phyloP scores from a whole-genome alignment of 2,329 filamentous ascomycete species.

The Aspergillus puulaauensis region DNA sequence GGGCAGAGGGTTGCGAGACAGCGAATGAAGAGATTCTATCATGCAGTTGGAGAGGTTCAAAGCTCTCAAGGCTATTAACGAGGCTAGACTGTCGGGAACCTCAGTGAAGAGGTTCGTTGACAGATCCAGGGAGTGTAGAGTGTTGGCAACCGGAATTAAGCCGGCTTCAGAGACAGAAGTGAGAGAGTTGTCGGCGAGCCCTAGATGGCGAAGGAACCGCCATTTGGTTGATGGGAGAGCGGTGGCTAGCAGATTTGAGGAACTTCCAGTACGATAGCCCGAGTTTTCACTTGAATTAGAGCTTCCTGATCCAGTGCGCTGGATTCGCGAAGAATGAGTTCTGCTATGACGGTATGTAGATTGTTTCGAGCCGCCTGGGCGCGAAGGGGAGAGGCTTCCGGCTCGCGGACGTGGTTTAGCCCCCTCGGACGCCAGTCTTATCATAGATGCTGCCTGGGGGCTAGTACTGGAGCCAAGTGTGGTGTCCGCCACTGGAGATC shows the following conservation, averaged over 20 bases:
- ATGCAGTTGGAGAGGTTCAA: constrained; percentile 95
- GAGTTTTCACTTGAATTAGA: constrained; percentile 74
- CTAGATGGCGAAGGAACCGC: constrained; percentile 90
- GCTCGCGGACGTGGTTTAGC: constrained; percentile 46
- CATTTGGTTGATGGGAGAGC: constrained; percentile 83
- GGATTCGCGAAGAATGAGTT: constrained; percentile 69
- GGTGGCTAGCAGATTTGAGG: constrained; percentile 72
- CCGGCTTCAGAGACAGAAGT: constrained; percentile 75
- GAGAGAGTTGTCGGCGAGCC: constrained; percentile 86
- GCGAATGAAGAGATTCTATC: constrained; percentile 89
- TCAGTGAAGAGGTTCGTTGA: constrained; percentile 93
- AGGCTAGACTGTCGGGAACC: constrained; percentile 86
- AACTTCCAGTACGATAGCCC: constrained; percentile 61
- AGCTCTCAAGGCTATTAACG: constrained; percentile 81
- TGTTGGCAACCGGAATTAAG: constrained; percentile 79
- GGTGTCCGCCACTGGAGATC: constrained; percentile 57
- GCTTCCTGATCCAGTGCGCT: constrained; percentile 86
- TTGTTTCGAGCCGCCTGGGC: constrained; percentile 74
- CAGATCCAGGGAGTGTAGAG: constrained; percentile 85
- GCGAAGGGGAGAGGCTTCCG: constrained; percentile 77
- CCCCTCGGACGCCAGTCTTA: constrained; percentile 59
- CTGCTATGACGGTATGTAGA: constrained; percentile 63
- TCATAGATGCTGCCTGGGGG: constrained; percentile 46
- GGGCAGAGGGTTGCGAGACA: constrained; percentile 78
- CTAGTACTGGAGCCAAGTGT: constrained; percentile 50